These are phyloP conservation scores for Backusella tuberculispora DNA, from an alignment of 192 early-diverging fungal genomes.

Conservation along the genomic window DNA sequence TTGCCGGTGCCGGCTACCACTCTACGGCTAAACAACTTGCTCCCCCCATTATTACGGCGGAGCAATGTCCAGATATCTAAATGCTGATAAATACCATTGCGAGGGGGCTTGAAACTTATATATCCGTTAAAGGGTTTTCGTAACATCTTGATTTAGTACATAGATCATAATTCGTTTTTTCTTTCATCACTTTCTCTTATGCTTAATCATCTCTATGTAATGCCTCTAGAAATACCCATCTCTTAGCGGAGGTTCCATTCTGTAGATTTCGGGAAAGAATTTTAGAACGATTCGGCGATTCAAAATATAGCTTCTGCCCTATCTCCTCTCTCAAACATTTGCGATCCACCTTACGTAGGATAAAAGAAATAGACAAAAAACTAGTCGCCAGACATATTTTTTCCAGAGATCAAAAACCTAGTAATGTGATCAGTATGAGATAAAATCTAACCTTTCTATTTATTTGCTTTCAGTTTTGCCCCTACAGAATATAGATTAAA, in stretches of 20 bases:
- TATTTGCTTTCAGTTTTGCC: background rate
- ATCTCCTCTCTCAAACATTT: slow-evolving; percentile 15
- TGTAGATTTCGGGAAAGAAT: slow-evolving; percentile 18
- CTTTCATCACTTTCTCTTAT: background rate
- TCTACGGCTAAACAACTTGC: background rate
- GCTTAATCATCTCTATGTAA: background rate
- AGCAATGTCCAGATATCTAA: slow-evolving; percentile 12
- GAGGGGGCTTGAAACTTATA: background rate
- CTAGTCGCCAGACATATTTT: background rate
- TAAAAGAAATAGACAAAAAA: background rate
- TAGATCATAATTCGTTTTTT: background rate
- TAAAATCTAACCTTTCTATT: background rate
- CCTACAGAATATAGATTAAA: too few species aligned
- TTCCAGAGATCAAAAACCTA: background rate
- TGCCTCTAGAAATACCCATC: background rate
- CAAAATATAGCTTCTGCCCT: slow-evolving; percentile 13
- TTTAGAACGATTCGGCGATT: slow-evolving; percentile 15
- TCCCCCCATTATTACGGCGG: slow-evolving; percentile 15
- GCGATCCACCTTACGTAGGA: slow-evolving; percentile 1
- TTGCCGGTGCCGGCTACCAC: slow-evolving; percentile 2
- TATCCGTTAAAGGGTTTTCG: background rate
- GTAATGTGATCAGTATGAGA: background rate
- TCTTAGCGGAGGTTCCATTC: slow-evolving; percentile 13
- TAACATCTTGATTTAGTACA: background rate
- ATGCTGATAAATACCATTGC: slow-evolving; percentile 2